Base-by-base conservation (phyloP, 1,139 yeast genomes). In the Magnusiomyces clavatus region DNA sequence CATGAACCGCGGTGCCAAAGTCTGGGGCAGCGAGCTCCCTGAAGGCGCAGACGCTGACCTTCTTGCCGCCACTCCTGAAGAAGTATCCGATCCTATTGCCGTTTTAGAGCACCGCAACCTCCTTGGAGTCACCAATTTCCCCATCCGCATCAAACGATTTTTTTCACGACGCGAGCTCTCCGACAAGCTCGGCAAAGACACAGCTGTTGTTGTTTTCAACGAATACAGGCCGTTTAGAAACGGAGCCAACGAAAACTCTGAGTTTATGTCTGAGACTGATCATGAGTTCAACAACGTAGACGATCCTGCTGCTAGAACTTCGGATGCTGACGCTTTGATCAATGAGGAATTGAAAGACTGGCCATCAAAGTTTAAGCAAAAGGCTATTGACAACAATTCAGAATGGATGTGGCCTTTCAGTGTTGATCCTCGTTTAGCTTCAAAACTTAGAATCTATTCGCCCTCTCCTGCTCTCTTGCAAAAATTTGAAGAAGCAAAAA, bases 351-450 rank as follows among this genome's bases (percentile, higher is more conserved):
- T 41, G 1, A 65, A 69, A 16, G 95, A 88, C 60, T 94, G 99
- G 99, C 97, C 97, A 20, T 72, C 73, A 56, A 77, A 78, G 56
- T 94, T 97, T 96, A 85, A 86, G 44, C 76, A 80, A 57, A 77
- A 74, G 57, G 96, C 95, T 16, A 65, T 70, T 48, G 84, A 80
- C 53, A 83, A 80, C 61, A 72, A 78, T 43, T 84, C 95, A 56
- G 97, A 90, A 66, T 92, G 98, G 98, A 82, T 85, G 52, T 82
- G 82, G 64, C 92, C 85, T 20, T 71, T 89, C 53, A 74, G 68
- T 14, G 80, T 79, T 29, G 97, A 92, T 64, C 80, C 78, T 14
- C 72, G 96, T 56, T 78, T 92, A 29, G 69, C 77, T 13, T 65
- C 69, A 19, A 71, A 80, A 56, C 67, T 88, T 69, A 70, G 74